Base-by-base conservation (phyloP, 2,329 filamentous ascomycete species). In the Neurospora sp. region DNA sequence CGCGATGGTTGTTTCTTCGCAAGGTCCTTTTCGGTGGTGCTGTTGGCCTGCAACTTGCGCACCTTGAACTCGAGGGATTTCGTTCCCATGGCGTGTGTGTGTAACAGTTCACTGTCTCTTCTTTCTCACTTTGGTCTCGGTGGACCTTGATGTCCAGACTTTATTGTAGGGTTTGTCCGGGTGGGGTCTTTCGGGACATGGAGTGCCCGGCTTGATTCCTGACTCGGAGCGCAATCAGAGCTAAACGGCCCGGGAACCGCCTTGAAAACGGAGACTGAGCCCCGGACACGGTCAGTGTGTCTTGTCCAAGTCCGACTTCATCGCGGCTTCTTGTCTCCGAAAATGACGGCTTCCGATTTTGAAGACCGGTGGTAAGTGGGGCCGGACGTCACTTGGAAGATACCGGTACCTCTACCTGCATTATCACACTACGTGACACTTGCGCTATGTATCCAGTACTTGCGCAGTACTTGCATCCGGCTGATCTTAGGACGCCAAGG, bases 1-100 rank as follows among this genome's bases (percentile, higher is more conserved):
- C 83, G 81, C 0, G 82, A 82, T 1, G 83, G 83, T 68, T 83
- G 83, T 28, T 66, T 69, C 33, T 73, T 75, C 11, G 72, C 71
- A 15, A 76, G 70, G 23, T 71, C 62, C 68, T 74, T 76, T 67
- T 75, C 73, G 19, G 72, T 67, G 62, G 74, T 74, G 39, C 70
- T 75, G 71, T 72, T 76, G 72, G 73, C 73, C 52, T 76, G 74
- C 58, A 75, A 42, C 68, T 76, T 76, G 43, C 76, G 72, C 67
- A 76, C 73, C 46, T 73, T 73, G 62, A 77, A 76, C 33, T 76
- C 76, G 36, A 76, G 71, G 11, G 70, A 66, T 62, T 70, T 71
- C 19, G 72, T 73, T 66, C 75, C 76, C 74, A 75, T 76, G 38
- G 70, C 68, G 67, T 33, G 40, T 43, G 23, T 36, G 46, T 38